These are phyloP conservation scores for Ilex paraguariensis DNA, from an alignment of 305 asterid species.

Conservation along the genomic window DNA sequence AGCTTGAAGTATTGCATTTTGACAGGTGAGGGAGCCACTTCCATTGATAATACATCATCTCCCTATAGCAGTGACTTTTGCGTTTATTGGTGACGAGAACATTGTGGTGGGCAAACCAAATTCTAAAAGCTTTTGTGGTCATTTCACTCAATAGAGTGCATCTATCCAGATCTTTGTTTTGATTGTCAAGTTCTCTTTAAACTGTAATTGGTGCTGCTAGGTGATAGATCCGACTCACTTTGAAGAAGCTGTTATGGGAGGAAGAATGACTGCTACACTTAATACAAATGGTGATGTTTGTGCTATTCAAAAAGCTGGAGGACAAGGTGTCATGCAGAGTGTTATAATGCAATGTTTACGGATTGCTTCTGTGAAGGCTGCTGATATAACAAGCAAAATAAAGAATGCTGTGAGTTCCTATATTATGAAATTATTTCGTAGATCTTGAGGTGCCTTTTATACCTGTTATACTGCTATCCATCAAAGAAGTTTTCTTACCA, in stretches of 20 bases:
- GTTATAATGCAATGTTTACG: conserved; percentile 88
- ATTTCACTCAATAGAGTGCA: conserved; percentile 1
- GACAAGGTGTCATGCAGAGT: conserved; percentile 70
- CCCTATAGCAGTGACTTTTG: conserved; percentile 86
- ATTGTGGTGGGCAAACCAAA: conserved; percentile 45
- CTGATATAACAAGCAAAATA: conserved; percentile 76
- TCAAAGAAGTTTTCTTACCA: background rate
- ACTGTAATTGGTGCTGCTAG: conserved; percentile 31
- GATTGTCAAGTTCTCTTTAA: conserved; percentile 4
- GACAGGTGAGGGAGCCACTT: conserved; percentile 87
- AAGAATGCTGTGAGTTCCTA: conserved; percentile 58
- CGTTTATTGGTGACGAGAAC: conserved; percentile 64
- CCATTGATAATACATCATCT: conserved; percentile 90
- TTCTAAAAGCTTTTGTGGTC: background rate
- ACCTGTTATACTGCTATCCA: background rate
- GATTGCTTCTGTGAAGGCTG: conserved; percentile 83
- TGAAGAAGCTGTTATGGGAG: conserved; percentile 91
- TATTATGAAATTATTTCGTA: background rate
- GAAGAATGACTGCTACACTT: conserved; percentile 76
- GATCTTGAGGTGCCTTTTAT: background rate
- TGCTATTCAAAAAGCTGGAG: conserved; percentile 93
- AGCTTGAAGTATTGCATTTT: conserved; percentile 11
- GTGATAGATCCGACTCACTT: conserved; percentile 83
- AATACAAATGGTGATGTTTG: conserved; percentile 84
- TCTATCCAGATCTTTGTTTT: conserved; percentile 3